Conservation (phyloP, 116 monocot species). For the Phalaenopsis hybrid region DNA sequence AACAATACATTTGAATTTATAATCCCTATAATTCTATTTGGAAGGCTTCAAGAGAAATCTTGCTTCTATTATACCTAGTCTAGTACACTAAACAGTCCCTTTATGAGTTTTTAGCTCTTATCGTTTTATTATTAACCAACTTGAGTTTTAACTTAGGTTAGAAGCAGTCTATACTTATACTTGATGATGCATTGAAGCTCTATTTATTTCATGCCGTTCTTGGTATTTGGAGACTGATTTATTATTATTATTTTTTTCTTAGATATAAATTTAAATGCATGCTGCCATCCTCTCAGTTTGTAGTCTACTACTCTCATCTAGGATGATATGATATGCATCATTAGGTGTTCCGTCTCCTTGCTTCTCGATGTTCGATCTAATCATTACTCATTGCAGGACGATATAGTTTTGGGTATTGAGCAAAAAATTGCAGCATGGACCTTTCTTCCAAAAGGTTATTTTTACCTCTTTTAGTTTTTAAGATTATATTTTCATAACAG, state of each 20-base stretch:
- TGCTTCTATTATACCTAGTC: too few species aligned
- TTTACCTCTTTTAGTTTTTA: neutral
- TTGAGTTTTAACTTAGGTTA: neutral
- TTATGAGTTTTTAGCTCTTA: too few species aligned
- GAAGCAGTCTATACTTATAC: neutral
- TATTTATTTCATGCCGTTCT: neutral
- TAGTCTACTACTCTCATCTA: neutral
- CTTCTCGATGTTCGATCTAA: neutral
- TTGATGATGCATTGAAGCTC: neutral
- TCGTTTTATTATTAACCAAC: too few species aligned
- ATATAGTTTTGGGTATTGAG: slow-evolving; percentile 64
- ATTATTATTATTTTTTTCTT: neutral
- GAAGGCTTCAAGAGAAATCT: too few species aligned
- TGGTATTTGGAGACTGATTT: neutral
- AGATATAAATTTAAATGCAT: neutral
- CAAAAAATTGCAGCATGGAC: slow-evolving; percentile 96
- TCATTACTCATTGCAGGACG: slow-evolving; percentile 40
- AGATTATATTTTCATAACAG: neutral
- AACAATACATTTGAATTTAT: too few species aligned
- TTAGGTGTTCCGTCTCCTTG: neutral
- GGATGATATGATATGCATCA: neutral
- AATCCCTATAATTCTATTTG: too few species aligned
- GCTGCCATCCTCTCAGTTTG: neutral
- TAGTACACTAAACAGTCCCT: too few species aligned
- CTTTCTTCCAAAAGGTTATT: slow-evolving; percentile 80